A percentile compares a stretch with the other conserved stretches of the same genome.
phyloP scores from a whole-genome alignment of 1,139 yeast genomes.

The Candida glucosophila region DNA sequence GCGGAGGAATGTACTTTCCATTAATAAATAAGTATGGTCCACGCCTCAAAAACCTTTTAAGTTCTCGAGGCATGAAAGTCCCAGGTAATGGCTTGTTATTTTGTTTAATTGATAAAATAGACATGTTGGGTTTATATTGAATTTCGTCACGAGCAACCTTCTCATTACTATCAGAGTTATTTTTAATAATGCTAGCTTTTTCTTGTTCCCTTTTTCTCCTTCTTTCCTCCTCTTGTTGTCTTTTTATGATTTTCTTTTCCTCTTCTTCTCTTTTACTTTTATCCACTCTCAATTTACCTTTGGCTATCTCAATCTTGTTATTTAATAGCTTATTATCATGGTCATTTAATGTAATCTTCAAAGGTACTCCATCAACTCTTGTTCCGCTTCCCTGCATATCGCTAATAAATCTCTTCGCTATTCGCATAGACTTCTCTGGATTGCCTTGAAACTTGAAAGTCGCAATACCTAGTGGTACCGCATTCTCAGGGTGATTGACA shows the following conservation, averaged over 20 bases:
- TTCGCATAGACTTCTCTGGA: constrained; percentile 42
- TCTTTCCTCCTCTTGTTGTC: constrained; percentile 15
- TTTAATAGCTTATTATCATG: constrained; percentile 21
- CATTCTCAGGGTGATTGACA: constrained; percentile 65
- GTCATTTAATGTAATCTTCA: constrained; percentile 32
- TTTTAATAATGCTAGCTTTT: constrained; percentile 7
- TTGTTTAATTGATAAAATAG: constrained; percentile 25
- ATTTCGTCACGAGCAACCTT: constrained; percentile 1
- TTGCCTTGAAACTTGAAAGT: constrained; percentile 56
- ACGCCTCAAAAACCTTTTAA: constrained; percentile 39
- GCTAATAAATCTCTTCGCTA: constrained; percentile 26
- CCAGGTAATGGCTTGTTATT: constrained; percentile 26
- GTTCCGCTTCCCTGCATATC: constrained; percentile 19
- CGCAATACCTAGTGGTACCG: constrained; percentile 73
- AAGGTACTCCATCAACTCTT: constrained; percentile 32
- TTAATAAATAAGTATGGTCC: constrained; percentile 51
- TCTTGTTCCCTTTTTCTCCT: constrained; percentile 13
- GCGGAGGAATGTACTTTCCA: constrained; percentile 45
- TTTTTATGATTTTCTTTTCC: constrained; percentile 15
- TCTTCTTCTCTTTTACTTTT: constrained; percentile 21
- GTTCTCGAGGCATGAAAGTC: constrained; percentile 34
- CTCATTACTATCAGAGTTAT: constrained; percentile 2
- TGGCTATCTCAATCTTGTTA: constrained; percentile 22
- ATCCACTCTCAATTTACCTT: constrained; percentile 18
- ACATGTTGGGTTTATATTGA: constrained; percentile 21